phyloP scores from a whole-genome alignment of 169 alveolate genomes.

The Toxoplasma gondii region DNA sequence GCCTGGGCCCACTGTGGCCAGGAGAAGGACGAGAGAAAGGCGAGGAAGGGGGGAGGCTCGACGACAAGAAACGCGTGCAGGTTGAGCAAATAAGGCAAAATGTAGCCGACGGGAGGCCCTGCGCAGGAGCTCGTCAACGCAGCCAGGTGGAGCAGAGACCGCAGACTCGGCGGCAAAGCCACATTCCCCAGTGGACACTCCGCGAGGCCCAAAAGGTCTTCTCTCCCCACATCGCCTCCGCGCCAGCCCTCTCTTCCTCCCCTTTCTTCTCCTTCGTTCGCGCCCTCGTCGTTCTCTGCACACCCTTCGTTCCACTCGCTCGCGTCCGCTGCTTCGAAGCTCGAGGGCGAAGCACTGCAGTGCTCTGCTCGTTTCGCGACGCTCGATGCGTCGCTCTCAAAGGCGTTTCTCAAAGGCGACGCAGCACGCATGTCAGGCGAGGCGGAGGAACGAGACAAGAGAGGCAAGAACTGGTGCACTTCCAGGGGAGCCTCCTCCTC shows the following conservation, averaged over 20 bases:
- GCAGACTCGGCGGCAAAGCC: conserved; percentile 19
- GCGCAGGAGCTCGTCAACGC: background rate
- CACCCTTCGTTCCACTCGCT: too few relatives aligned
- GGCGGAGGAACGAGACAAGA: too few relatives aligned
- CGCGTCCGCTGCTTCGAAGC: too few relatives aligned
- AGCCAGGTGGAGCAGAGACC: conserved; percentile 1
- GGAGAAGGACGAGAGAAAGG: background rate
- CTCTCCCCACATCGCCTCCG: background rate
- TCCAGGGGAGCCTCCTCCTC: background rate
- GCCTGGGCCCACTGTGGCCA: background rate
- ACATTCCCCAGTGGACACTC: background rate
- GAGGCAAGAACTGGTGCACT: too few relatives aligned
- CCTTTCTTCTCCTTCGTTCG: too few relatives aligned
- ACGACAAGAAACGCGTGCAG: conserved; percentile 35
- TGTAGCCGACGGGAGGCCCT: background rate
- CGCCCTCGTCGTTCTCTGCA: too few relatives aligned
- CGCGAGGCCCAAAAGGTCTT: background rate
- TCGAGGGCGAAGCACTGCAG: too few relatives aligned
- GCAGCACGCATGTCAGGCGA: too few relatives aligned
- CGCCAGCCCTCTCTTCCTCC: background rate
- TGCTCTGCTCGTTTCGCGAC: too few relatives aligned
- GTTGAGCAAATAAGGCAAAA: conserved; percentile 2
- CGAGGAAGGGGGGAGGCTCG: background rate
- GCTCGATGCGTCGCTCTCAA: too few relatives aligned
- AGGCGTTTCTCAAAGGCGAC: too few relatives aligned